phyloP scores from a whole-genome alignment of 805 yeast genomes.

The Jamesozyma hellenica region DNA sequence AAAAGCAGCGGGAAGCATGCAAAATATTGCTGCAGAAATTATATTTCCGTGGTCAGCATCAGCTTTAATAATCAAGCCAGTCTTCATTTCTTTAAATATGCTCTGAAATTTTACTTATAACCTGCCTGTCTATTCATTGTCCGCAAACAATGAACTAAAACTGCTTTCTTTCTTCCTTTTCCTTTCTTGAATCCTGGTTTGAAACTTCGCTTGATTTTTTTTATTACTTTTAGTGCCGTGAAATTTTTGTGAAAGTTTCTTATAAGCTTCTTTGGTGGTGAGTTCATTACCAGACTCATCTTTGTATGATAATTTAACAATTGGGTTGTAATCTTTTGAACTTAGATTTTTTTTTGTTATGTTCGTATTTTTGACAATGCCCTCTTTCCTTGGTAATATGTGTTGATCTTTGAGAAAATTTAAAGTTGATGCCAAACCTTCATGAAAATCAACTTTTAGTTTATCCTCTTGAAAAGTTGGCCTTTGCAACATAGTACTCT shows the following conservation, averaged over 20 bases:
- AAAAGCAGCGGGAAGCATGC: too few relatives aligned
- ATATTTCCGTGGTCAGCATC: too few relatives aligned
- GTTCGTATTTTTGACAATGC: slow-evolving; percentile 4
- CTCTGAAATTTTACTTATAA: too few relatives aligned
- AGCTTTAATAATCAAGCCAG: too few relatives aligned
- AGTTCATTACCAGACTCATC: slow-evolving; percentile 56
- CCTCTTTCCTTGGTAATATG: slow-evolving; percentile 6
- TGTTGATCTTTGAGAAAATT: slow-evolving; percentile 15
- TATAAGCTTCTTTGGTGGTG: slow-evolving; percentile 62
- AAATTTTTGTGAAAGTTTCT: slow-evolving; percentile 64
- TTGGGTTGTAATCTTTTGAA: slow-evolving; percentile 35
- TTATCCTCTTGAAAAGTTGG: background rate
- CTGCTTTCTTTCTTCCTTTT: slow-evolving; percentile 4
- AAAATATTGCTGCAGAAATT: too few relatives aligned
- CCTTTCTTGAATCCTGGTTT: slow-evolving; percentile 17
- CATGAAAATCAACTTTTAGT: slow-evolving; percentile 13
- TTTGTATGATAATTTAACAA: slow-evolving; percentile 41
- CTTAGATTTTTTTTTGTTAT: slow-evolving; percentile 12
- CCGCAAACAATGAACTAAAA: background rate
- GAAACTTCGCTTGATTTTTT: slow-evolving; percentile 17
- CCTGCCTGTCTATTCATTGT: too few relatives aligned
- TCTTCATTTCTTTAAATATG: too few relatives aligned
- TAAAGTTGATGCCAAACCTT: slow-evolving; percentile 25
- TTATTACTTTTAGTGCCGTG: slow-evolving; percentile 44
- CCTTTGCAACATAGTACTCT: background rate